Base-by-base conservation (phyloP, 164 flowering plant species). In the grape (Vitis vinifera) region DNA sequence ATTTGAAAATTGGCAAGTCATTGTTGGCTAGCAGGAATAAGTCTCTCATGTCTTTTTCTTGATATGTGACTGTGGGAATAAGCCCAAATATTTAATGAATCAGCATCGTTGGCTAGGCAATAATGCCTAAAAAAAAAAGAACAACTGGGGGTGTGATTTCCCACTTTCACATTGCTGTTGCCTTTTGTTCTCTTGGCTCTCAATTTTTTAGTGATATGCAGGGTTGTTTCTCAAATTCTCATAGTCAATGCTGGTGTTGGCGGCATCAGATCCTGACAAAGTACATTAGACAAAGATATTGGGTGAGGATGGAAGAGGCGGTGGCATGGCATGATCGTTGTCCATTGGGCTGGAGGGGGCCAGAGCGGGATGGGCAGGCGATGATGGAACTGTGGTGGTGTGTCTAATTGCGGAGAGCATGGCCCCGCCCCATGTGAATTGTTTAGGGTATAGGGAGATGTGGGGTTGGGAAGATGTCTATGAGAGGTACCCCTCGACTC, bases 361-460 rank as follows among this genome's bases (percentile, higher is more conserved):
- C 68, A n/a, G 2, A 64, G 4, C 37, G 55, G 70, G 31, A 16
- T 15, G 64, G 65, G 49, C 65, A 58, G 17, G 55, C 16, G n/a
- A 13, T 1, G 49, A 27, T n/a, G 55, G 55, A 16, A 17, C 50
- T 48, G 65, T 14, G 50, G 58, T 68, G 10, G 9, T 27, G 63
- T 66, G 69, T 66, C 19, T 9, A 51, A 1, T 55, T 66, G 69
- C 56, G 30, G 44, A 65, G 51, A 66, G 3, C 51, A 44, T 15
- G 63, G 49, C 55, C 55, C 49, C 70, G n/a, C 63, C 7, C 68
- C 70, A 68, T 68, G 65, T 68, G 71, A 27, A 1, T 29, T 50
- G 64, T 49, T 59, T 59, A 29, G n/a, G 4, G 15, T 15, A 1
- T 6, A 11, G n/a, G 30, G 47, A 58, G 27, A 17, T 23, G 44